Conservation (phyloP, 176 grass and related monocot species). For the Tuctoria greenei region DNA sequence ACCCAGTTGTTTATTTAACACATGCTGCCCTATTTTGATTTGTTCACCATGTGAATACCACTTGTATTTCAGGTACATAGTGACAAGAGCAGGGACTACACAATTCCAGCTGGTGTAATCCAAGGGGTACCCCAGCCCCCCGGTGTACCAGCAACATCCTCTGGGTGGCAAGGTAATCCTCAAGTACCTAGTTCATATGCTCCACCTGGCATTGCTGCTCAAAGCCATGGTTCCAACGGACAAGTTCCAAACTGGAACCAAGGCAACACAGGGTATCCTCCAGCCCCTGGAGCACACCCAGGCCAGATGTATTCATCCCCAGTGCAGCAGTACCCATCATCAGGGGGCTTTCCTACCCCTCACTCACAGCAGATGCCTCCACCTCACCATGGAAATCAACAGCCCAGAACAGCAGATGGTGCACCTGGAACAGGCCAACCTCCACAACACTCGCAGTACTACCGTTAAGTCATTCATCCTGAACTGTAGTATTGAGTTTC, state of each 20-base stretch:
- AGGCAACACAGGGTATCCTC: constrained; percentile 39
- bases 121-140: constrained; percentile 47
- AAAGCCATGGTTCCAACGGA: constrained; percentile 25
- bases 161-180: constrained; percentile 57
- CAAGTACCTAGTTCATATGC: constrained; percentile 46
- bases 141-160: constrained; percentile 36
- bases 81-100: constrained; percentile 99
- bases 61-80: constrained; percentile 67
- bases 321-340: constrained; percentile 19
- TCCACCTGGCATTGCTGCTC: constrained; percentile 32
- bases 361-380: constrained; percentile 50
- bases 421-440: constrained; percentile 42
- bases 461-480: constrained; percentile 33
- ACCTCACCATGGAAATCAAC: constrained; percentile 43
- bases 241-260: constrained; percentile 56
- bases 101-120: constrained; percentile 53
- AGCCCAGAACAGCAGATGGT: constrained; percentile 36
- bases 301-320: constrained; percentile 53
- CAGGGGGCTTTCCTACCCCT: constrained; percentile 35
- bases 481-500: background rate
- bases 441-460: constrained; percentile 33
- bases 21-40: background rate
- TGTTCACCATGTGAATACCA: constrained; percentile 9
- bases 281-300: constrained; percentile 51
- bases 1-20: background rate